Conservation (phyloP, 345 rosid species). For the Linum trigynum region DNA sequence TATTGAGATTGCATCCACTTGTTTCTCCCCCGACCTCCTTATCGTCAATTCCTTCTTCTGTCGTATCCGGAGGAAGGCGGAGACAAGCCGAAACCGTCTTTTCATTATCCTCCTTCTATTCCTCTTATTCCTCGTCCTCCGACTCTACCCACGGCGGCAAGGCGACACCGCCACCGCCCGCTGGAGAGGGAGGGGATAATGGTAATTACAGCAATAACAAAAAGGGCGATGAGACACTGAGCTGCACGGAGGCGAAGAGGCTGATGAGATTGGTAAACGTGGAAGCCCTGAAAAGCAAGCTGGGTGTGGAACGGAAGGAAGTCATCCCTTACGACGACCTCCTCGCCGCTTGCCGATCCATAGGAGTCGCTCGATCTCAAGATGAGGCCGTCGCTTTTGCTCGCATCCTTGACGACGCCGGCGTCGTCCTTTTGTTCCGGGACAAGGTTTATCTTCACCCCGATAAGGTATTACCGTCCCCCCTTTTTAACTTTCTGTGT, state of each 20-base stretch:
- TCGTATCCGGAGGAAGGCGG: neutral
- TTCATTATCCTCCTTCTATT: neutral
- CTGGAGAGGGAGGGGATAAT: neutral
- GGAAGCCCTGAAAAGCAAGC: constrained; percentile 57
- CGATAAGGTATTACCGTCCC: constrained; percentile 50
- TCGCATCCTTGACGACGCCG: constrained; percentile 80
- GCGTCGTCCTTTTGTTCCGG: constrained; percentile 71
- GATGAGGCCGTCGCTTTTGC: constrained; percentile 73
- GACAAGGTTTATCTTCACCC: constrained; percentile 86
- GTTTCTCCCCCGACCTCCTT: neutral
- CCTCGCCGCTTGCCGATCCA: constrained; percentile 45
- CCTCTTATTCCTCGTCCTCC: neutral
- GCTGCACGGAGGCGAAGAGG: constrained; percentile 58
- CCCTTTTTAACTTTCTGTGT: neutral
- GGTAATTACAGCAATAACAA: neutral
- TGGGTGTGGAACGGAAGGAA: constrained; percentile 61
- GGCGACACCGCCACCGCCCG: neutral
- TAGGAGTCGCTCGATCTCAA: constrained; percentile 62
- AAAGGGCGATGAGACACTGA: constrained; percentile 16
- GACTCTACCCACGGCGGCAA: neutral
- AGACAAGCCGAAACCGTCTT: neutral
- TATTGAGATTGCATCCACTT: neutral
- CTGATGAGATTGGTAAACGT: constrained; percentile 81
- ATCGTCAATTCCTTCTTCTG: neutral
- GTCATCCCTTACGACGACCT: constrained; percentile 48